Evolutionary conservation across 2,329 filamentous ascomycete genomes (phyloP), one percentile per base, ranked within the genome.

Genomic region (Trematosphaeria pertusa): DNA sequence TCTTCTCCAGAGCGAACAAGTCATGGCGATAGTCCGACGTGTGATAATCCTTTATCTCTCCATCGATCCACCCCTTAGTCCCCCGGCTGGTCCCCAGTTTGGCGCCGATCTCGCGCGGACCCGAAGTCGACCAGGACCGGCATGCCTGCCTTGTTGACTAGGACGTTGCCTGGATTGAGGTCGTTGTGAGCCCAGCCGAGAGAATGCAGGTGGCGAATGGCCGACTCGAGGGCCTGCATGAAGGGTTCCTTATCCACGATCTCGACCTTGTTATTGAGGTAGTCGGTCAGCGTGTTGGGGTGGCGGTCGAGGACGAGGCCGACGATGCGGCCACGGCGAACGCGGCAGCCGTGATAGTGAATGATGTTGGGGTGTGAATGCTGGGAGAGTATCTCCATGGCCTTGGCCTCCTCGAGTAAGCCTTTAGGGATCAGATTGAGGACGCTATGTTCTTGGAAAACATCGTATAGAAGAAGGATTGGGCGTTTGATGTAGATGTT

Each of bases 101-200:
- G 40, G 67, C 37, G 8, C 66, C 66, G 30, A 67, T 58, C 1
- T 50, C 48, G 15, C 32, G 65, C 71, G 14, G 65, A 66, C 31
- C 66, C 70, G 49, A 72, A 72, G 47, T 73, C 71, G 30, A 73
- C 58, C 26, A 73, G 56, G 21, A 69, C 56, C 1, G 70, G 56
- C 8, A 51, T 50, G 4, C 59, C 61, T 20, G 43, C 36, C 3
- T 48, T 50, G 49, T 69, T 57, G 15, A 73, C 32, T 49, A 69
- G 68, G 15, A 72, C 55, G 41, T 71, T 72, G n/a, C 50, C 44
- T 7, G 66, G 64, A 41, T 65, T 69, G 28, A 73, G 62, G 38
- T 70, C 65, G 47, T 73, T 73, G 48, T 73, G 69, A 11, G 69
- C 59, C 30, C 63, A 36, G 0, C 65, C 69, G 28, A 50, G 47